A percentile compares a stretch with the other conserved stretches of the same genome.
phyloP scores from a whole-genome alignment of 495 filamentous ascomycete species.

The Neurospora sp. region DNA sequence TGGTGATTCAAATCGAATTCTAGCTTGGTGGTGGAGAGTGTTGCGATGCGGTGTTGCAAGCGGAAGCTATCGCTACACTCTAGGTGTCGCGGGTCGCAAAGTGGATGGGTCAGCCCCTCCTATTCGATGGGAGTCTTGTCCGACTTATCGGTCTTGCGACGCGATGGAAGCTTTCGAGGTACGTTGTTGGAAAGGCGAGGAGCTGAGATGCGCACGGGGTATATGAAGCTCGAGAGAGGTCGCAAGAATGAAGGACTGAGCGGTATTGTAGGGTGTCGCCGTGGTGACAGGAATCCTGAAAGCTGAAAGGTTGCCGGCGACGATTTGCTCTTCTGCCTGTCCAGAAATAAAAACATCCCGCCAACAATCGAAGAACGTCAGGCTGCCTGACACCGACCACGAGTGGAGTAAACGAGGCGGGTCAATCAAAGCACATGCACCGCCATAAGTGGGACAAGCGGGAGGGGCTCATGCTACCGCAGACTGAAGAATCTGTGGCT shows the following conservation, averaged over 20 bases:
- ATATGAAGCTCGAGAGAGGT: conserved; percentile 6
- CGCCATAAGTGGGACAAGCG: neutral
- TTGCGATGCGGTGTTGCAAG: neutral
- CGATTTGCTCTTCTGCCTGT: conserved; percentile 3
- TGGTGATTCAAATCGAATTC: neutral
- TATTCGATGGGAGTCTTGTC: conserved; percentile 3
- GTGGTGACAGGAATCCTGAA: neutral
- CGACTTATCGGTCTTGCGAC: neutral
- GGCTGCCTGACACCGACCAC: conserved; percentile 9
- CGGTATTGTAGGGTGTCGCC: neutral
- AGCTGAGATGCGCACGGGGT: neutral
- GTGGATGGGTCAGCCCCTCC: conserved; percentile 10
- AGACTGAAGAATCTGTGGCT: neutral
- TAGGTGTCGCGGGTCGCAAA: neutral
- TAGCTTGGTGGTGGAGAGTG: neutral
- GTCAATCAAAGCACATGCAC: neutral
- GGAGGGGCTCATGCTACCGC: neutral
- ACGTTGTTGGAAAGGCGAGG: neutral
- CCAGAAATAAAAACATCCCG: conserved; percentile 3
- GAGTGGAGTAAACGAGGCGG: neutral
- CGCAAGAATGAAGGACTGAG: conserved; percentile 1
- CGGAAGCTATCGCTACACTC: neutral
- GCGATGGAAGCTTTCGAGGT: neutral
- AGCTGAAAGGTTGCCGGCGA: conserved; percentile 6
- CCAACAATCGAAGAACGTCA: conserved; percentile 14